Evolutionary conservation across 176 grass and related monocot genomes (phyloP).

Genomic region (Typha latifolia): DNA sequence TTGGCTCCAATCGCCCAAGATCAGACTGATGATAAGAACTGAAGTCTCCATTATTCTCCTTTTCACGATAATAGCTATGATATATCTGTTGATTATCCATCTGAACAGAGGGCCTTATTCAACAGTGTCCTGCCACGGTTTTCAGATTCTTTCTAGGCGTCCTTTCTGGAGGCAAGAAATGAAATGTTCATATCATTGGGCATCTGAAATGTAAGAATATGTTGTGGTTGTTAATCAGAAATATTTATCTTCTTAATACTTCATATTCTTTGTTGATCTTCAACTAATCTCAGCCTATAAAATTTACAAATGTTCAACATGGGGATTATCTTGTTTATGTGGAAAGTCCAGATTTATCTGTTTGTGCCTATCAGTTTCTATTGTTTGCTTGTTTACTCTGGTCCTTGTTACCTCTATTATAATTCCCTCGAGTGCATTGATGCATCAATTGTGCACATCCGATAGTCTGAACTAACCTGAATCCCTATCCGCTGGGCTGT

Average conservation of each 20-base stretch:
- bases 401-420: no score
- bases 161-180: not conserved
- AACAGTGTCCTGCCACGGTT: slow-evolving; percentile 19
- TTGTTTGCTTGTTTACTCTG: no score
- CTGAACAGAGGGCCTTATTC: slow-evolving; percentile 44
- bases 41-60: not conserved
- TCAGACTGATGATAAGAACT: slow-evolving; percentile 40
- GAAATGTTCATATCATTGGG: not conserved
- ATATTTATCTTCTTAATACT: slow-evolving; percentile 5
- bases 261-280: not conserved
- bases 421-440: no score
- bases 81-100: not conserved
- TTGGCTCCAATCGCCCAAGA: slow-evolving; percentile 39
- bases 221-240: slow-evolving; percentile 10
- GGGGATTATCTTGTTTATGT: no score
- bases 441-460: no score
- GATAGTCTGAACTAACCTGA: no score
- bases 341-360: no score
- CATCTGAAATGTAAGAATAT: slow-evolving; percentile 7
- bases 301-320: no score
- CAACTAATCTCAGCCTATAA: no score
- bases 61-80: not conserved
- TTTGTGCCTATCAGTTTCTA: no score
- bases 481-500: no score
- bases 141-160: slow-evolving; percentile 25